Evolutionary conservation across 768 basidiomycete species (phyloP).

Genomic region (Suillus hirtellus): DNA sequence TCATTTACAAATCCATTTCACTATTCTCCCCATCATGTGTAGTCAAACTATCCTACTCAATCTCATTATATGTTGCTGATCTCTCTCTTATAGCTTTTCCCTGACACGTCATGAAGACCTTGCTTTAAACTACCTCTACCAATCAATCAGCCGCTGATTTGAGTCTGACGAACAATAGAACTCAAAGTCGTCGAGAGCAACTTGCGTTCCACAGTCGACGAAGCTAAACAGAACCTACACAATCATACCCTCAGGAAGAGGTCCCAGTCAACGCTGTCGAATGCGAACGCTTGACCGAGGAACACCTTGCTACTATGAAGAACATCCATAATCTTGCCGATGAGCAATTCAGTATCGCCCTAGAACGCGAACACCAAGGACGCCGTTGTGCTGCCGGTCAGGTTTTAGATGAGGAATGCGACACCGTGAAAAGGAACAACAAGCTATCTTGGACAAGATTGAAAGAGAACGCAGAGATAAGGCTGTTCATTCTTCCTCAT

Average conservation of each 20-base stretch:
- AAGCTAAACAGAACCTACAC: conserved; percentile 62
- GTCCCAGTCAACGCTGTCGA: conserved; percentile 33
- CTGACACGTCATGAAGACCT: conserved; percentile 26
- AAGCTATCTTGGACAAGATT: conserved; percentile 50
- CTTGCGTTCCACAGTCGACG: conserved; percentile 46
- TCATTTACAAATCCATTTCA: conserved; percentile 17
- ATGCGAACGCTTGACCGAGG: conserved; percentile 37
- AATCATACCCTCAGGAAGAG: conserved; percentile 50
- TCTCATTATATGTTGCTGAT: conserved; percentile 3
- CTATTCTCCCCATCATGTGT: conserved; percentile 4
- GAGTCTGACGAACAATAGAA: conserved; percentile 64
- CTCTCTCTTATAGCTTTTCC: background rate
- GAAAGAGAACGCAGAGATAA: conserved; percentile 38
- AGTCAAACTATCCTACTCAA: conserved; percentile 9
- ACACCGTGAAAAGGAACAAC: conserved; percentile 37
- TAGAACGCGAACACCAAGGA: conserved; percentile 51
- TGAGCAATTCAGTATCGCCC: conserved; percentile 44
- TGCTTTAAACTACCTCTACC: conserved; percentile 19
- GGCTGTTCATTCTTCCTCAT: conserved; percentile 14
- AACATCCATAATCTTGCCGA: conserved; percentile 46
- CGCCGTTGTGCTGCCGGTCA: conserved; percentile 47
- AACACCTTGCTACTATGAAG: conserved; percentile 43
- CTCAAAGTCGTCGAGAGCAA: conserved; percentile 50
- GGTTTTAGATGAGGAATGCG: conserved; percentile 33
- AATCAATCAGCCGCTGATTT: conserved; percentile 23